Evolutionary conservation across 371 early-diverging fungal species (phyloP), one percentile per base, ranked within the genome.

Genomic region (Rhizopus stolonifer): DNA sequence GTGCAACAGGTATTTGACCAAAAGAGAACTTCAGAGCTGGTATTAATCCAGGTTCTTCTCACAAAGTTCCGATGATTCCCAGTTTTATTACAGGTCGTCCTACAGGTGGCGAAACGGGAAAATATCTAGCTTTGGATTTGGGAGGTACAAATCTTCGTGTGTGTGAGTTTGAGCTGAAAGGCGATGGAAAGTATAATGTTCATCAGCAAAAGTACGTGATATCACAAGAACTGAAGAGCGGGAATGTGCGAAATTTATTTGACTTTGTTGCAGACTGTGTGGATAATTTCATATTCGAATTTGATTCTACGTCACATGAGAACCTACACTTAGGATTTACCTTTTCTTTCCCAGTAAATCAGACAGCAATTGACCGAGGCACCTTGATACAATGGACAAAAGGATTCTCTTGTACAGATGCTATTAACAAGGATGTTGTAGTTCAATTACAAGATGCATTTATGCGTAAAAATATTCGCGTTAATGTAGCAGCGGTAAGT

Each of bases 101-200:
- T 10, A 85, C 82, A 10, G 94, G 93, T 29, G 60, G 79, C 57
- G 95, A 95, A 62, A 81, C 66, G 23, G 96, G 95, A 40, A 75
- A 80, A n/a, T 93, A 82, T 65, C 79, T 97, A 34, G 94, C 94
- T 5, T 76, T 97, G 49, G 96, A 96, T 70, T 70, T 96, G 18
- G 98, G 96, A 46, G 96, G 98, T 46, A 91, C 94, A 40, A 92
- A 94, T 64, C 79, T 96, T 55, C 86, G 98, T 8, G 92, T 96
- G 1, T 91, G 91, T 63, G 81, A 52, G 46, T 52, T 58, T 34
- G 58, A 58, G 22, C 15, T 52, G 13, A 52, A 52, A 15, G 58
- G 52, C 3, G 51, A 92, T 43, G 82, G 89, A 47, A 57, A 79
- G 18, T 67, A 82, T 47, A 56, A 46, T 3, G 67, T 85, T 11